These are phyloP conservation scores for Lagerstroemia speciosa DNA, from an alignment of 345 rosid species.

Conservation along the genomic window DNA sequence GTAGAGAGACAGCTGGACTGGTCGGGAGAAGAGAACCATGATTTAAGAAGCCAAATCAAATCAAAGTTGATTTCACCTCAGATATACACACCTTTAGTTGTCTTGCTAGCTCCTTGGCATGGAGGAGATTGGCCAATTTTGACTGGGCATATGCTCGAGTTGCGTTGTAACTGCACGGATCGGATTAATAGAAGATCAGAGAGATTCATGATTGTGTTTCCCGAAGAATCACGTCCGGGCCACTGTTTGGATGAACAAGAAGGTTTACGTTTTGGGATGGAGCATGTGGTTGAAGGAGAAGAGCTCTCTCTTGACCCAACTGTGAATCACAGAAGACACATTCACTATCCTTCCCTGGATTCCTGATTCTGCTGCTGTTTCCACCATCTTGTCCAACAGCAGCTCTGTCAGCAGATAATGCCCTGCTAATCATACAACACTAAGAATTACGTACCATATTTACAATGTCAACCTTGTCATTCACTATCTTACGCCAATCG, in stretches of 20 bases:
- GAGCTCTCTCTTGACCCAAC: constrained; percentile 62
- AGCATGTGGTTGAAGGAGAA: constrained; percentile 57
- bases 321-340: constrained; percentile 82
- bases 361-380: constrained; percentile 58
- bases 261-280: constrained; percentile 52
- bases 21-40: background rate
- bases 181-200: background rate
- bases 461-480: too few relatives aligned
- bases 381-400: constrained; percentile 69
- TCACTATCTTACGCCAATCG: too few relatives aligned
- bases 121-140: constrained; percentile 71
- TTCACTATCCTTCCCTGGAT: constrained; percentile 75
- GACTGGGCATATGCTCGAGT: constrained; percentile 84
- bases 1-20: background rate
- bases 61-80: background rate
- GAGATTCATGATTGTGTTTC: constrained; percentile 24
- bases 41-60: background rate
- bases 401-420: constrained; percentile 77
- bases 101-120: constrained; percentile 64
- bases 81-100: constrained; percentile 48
- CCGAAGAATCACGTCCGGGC: background rate
- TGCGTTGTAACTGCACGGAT: constrained; percentile 49
- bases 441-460: too few relatives aligned
- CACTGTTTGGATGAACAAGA: background rate
- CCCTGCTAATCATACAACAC: constrained; percentile 34